These are phyloP conservation scores for Fusarium sp. DNA, from an alignment of 2,329 filamentous ascomycete genomes.

Conservation along the genomic window DNA sequence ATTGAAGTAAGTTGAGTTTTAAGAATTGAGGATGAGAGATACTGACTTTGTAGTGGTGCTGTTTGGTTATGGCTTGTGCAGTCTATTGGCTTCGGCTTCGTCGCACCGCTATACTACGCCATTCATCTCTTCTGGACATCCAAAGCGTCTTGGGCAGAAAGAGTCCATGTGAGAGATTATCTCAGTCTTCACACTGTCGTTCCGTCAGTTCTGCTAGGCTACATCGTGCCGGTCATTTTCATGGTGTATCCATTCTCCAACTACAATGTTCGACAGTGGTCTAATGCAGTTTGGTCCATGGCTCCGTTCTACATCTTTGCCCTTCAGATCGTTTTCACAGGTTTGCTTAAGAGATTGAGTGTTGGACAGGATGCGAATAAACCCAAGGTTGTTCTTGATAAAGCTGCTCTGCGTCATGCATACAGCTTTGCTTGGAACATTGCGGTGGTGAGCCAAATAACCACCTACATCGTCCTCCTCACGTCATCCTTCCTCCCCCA, in stretches of 20 bases:
- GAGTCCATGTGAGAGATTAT: constrained; percentile 37
- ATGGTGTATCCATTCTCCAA: constrained; percentile 39
- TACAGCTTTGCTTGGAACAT: constrained; percentile 46
- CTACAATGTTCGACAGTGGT: constrained; percentile 37
- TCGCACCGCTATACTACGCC: constrained; percentile 40
- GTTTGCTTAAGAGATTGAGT: constrained; percentile 35
- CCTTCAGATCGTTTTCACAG: constrained; percentile 31
- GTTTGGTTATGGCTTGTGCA: constrained; percentile 44
- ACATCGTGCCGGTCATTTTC: constrained; percentile 33
- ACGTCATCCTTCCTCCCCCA: constrained; percentile 34
- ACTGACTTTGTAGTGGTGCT: constrained; percentile 23
- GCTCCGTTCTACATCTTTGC: constrained; percentile 39
- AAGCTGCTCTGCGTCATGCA: constrained; percentile 36
- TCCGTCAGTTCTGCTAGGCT: constrained; percentile 41
- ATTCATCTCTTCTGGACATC: constrained; percentile 40
- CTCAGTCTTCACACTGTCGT: constrained; percentile 32
- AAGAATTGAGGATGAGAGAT: too few relatives aligned
- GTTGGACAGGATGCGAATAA: constrained; percentile 38
- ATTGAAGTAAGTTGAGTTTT: constrained; percentile 32
- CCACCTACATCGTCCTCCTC: constrained; percentile 32
- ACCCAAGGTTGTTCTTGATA: constrained; percentile 29
- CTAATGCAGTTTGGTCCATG: constrained; percentile 38
- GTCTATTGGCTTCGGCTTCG: constrained; percentile 39
- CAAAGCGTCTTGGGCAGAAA: constrained; percentile 6
- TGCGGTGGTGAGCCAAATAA: constrained; percentile 42